phyloP scores from a whole-genome alignment of 1,284 basidiomycete species.

The Cutaneotrichosporon cyanovorans region DNA sequence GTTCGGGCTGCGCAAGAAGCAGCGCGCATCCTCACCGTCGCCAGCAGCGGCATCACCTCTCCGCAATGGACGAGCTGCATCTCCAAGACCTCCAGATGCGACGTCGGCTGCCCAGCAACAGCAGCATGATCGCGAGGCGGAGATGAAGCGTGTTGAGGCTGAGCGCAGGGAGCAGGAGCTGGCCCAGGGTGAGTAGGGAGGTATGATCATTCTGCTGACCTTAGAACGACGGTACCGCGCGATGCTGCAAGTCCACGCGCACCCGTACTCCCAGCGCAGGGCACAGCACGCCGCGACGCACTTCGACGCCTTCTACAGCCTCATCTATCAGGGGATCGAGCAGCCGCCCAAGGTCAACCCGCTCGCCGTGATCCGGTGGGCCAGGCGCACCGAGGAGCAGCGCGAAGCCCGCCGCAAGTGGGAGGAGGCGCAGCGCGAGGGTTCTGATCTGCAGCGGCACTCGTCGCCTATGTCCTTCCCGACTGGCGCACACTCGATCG shows the following conservation, averaged over 20 bases:
- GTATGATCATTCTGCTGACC: conserved; percentile 6
- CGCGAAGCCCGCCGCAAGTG: conserved; percentile 23
- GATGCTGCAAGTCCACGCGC: conserved; percentile 36
- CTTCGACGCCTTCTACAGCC: conserved; percentile 39
- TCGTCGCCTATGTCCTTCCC: not conserved
- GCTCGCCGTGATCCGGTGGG: conserved; percentile 37
- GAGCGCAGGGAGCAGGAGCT: conserved; percentile 36
- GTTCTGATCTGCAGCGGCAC: too few species aligned
- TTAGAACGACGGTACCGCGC: conserved; percentile 36
- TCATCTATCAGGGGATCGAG: conserved; percentile 35
- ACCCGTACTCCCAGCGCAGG: conserved; percentile 33
- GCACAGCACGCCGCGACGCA: conserved; percentile 35
- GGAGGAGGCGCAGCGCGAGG: conserved; percentile 11
- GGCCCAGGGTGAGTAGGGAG: conserved; percentile 29
- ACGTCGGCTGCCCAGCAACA: not conserved
- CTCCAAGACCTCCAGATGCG: not conserved
- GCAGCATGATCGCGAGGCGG: conserved; percentile 15
- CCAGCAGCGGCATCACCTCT: not conserved
- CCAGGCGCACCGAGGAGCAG: conserved; percentile 27
- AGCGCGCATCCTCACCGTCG: conserved; percentile 1
- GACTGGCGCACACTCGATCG: too few species aligned
- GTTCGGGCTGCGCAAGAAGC: conserved; percentile 13
- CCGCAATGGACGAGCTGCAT: not conserved
- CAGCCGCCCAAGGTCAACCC: conserved; percentile 36
- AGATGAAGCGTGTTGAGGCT: conserved; percentile 28